Evolutionary conservation across 179 eudicot species (phyloP).

Genomic region (Silene coronaria): DNA sequence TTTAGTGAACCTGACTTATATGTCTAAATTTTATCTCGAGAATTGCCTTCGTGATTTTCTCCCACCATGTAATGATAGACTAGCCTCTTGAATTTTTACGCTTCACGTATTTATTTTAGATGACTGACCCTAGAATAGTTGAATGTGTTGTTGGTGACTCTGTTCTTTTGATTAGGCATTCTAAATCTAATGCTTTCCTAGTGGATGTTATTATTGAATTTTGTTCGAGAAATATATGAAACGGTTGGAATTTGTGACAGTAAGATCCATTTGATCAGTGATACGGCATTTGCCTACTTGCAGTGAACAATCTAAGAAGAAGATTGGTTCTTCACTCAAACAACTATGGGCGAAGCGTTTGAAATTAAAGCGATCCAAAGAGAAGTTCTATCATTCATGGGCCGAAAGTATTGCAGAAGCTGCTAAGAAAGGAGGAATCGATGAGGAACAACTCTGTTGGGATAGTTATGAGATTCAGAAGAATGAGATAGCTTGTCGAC

Average conservation of each 20-base stretch:
- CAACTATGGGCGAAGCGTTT: constrained; percentile 58
- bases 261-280: background rate
- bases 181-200: background rate
- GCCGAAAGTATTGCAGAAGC: constrained; percentile 61
- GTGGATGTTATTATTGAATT: background rate
- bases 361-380: constrained; percentile 54
- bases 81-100: background rate
- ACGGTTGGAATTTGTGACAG: too few species aligned
- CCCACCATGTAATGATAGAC: background rate
- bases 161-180: background rate
- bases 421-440: constrained; percentile 67
- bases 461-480: constrained; percentile 61
- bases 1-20: background rate
- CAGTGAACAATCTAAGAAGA: constrained; percentile 65
- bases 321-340: constrained; percentile 57
- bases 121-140: background rate
- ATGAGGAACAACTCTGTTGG: constrained; percentile 64
- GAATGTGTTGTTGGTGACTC: background rate
- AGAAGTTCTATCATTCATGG: constrained; percentile 56
- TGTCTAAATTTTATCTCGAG: too few species aligned
- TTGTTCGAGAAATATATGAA: background rate
- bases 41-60: too few species aligned
- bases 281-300: constrained; percentile 20
- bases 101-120: background rate
- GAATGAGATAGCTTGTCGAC: constrained; percentile 42